Evolutionary conservation across 352 stramenopile genomes (phyloP).

Genomic region (Phytophthora brassicae): DNA sequence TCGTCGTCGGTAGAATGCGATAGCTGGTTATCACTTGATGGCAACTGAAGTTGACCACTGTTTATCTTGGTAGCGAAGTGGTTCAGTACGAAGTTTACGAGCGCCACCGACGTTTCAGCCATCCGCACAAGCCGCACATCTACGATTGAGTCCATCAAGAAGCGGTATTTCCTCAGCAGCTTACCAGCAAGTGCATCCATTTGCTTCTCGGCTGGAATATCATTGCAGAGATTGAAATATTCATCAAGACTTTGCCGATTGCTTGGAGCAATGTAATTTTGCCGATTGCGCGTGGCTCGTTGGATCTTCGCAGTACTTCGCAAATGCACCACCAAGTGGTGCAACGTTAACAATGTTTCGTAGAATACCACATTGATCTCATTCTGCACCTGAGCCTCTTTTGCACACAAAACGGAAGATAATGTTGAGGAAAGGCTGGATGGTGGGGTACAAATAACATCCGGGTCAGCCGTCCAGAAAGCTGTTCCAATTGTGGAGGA

Average conservation of each 20-base stretch:
- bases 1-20: constrained; percentile 13
- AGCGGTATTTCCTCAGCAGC: constrained; percentile 60
- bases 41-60: constrained; percentile 6
- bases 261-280: constrained; percentile 29
- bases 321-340: constrained; percentile 64
- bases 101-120: constrained; percentile 51
- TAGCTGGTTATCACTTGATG: constrained; percentile 24
- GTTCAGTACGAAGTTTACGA: constrained; percentile 62
- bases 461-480: constrained; percentile 45
- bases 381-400: constrained; percentile 65
- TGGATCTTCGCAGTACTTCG: constrained; percentile 32
- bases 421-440: constrained; percentile 36
- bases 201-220: constrained; percentile 36
- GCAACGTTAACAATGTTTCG: constrained; percentile 63
- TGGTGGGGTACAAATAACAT: constrained; percentile 21
- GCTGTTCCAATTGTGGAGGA: constrained; percentile 30
- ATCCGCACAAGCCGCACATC: constrained; percentile 61
- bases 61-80: constrained; percentile 35
- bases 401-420: constrained; percentile 40
- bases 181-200: constrained; percentile 43
- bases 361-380: constrained; percentile 74
- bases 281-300: constrained; percentile 13
- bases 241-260: constrained; percentile 19
- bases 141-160: constrained; percentile 71
- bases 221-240: constrained; percentile 4